These are phyloP conservation scores for Heritiera fomes DNA, from an alignment of 345 rosid genomes.

Conservation along the genomic window DNA sequence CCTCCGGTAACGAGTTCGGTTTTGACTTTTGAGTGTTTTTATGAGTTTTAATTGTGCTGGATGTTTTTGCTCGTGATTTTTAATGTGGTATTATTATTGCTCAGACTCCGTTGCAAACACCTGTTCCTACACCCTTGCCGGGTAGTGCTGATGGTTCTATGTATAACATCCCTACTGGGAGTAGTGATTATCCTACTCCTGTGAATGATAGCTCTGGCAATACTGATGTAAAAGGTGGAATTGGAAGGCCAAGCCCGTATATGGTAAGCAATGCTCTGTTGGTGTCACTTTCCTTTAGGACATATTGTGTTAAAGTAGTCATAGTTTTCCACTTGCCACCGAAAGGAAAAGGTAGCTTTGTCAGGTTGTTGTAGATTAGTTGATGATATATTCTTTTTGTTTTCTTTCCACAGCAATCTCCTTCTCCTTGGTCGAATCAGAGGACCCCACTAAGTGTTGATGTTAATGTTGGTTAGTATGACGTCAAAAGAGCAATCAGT, in stretches of 20 bases:
- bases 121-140: constrained; percentile 75
- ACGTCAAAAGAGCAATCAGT: constrained; percentile 9
- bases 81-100: constrained; percentile 21
- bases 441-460: constrained; percentile 72
- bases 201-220: constrained; percentile 57
- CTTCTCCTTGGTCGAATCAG: constrained; percentile 85
- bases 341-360: not conserved
- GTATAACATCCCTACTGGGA: constrained; percentile 90
- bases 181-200: constrained; percentile 86
- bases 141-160: constrained; percentile 74
- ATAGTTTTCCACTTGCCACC: not conserved
- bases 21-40: not conserved
- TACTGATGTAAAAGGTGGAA: constrained; percentile 63
- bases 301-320: not conserved
- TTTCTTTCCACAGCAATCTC: constrained; percentile 60
- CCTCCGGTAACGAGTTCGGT: constrained; percentile 63
- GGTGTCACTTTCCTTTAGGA: not conserved
- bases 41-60: not conserved
- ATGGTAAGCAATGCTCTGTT: constrained; percentile 52
- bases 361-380: constrained; percentile 1
- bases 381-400: constrained; percentile 2
- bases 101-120: constrained; percentile 92
- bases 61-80: constrained; percentile 17
- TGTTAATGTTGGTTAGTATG: constrained; percentile 92
- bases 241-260: constrained; percentile 81